Evolutionary conservation across 371 early-diverging fungal species (phyloP).

Genomic region (Syncephalastrum sp.): DNA sequence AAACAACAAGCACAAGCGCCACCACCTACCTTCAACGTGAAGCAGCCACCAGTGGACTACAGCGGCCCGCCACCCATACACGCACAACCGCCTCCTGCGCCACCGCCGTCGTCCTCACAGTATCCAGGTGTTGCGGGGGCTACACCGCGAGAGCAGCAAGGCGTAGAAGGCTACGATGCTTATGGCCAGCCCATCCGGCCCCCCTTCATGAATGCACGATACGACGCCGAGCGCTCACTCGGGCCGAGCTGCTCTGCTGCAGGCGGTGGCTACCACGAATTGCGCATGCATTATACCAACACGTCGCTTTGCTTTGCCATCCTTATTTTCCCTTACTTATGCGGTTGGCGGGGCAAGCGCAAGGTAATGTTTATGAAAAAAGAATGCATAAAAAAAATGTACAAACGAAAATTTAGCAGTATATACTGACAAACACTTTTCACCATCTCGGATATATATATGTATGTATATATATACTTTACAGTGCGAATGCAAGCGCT

Average conservation of each 20-base stretch:
- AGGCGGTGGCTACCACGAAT: slow-evolving; percentile 33
- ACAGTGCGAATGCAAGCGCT: slow-evolving; percentile 43
- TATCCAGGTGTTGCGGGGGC: slow-evolving; percentile 40
- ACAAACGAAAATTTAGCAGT: not conserved
- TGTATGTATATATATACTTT: slow-evolving; percentile 5
- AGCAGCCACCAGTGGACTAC: too few species aligned
- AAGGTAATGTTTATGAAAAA: slow-evolving; percentile 22
- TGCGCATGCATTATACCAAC: slow-evolving; percentile 44
- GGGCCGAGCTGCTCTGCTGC: slow-evolving; percentile 28
- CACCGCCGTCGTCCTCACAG: not conserved
- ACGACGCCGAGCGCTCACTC: slow-evolving; percentile 35
- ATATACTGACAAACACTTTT: not conserved
- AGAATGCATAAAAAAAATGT: slow-evolving; percentile 2
- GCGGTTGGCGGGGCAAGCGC: slow-evolving; percentile 41
- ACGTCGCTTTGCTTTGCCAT: slow-evolving; percentile 31
- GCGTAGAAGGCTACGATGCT: slow-evolving; percentile 34
- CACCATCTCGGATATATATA: not conserved
- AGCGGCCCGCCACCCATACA: too few species aligned
- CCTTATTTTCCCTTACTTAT: slow-evolving; percentile 41
- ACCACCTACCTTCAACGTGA: not conserved
- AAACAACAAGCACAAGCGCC: slow-evolving; percentile 6
- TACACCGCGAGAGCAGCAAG: slow-evolving; percentile 25
- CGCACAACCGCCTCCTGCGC: not conserved
- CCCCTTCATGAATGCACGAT: slow-evolving; percentile 34
- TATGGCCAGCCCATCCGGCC: slow-evolving; percentile 40